These are phyloP conservation scores for Centella asiatica DNA, from an alignment of 129 eudicot species.

Conservation along the genomic window DNA sequence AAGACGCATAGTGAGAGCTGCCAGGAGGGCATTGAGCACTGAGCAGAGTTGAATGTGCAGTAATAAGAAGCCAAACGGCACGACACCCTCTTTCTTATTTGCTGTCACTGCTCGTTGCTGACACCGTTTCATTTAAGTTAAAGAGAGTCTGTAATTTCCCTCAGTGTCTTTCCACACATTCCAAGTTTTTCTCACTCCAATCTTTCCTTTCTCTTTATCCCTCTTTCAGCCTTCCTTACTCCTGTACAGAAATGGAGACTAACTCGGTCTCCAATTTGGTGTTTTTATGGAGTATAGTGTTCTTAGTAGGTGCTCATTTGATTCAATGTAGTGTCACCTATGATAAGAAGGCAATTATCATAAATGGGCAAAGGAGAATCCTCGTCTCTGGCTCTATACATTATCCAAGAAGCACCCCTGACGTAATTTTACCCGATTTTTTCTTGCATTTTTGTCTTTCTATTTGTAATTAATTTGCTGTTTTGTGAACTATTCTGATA, in stretches of 20 bases:
- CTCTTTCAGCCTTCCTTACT: too few relatives aligned
- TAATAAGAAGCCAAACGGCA: constrained; percentile 20
- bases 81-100: background rate
- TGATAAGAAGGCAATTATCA: constrained; percentile 60
- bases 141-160: constrained; percentile 1
- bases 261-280: constrained; percentile 36
- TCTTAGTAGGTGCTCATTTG: constrained; percentile 25
- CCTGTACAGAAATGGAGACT: constrained; percentile 34
- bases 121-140: constrained; percentile 1
- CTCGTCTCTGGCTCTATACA: constrained; percentile 91
- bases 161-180: constrained; percentile 9
- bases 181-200: constrained; percentile 1
- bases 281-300: constrained; percentile 15
- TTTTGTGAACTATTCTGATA: background rate
- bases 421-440: constrained; percentile 24
- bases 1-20: too few relatives aligned
- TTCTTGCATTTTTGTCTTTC: background rate
- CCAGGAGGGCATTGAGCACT: background rate
- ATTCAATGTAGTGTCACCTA: constrained; percentile 49
- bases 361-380: constrained; percentile 74
- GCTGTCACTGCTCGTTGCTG: constrained; percentile 6
- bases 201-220: constrained; percentile 12
- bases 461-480: background rate
- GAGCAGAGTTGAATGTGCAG: background rate
- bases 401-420: constrained; percentile 94